phyloP scores from a whole-genome alignment of 2,329 filamentous ascomycete species.

The Escovopsis weberi region DNA sequence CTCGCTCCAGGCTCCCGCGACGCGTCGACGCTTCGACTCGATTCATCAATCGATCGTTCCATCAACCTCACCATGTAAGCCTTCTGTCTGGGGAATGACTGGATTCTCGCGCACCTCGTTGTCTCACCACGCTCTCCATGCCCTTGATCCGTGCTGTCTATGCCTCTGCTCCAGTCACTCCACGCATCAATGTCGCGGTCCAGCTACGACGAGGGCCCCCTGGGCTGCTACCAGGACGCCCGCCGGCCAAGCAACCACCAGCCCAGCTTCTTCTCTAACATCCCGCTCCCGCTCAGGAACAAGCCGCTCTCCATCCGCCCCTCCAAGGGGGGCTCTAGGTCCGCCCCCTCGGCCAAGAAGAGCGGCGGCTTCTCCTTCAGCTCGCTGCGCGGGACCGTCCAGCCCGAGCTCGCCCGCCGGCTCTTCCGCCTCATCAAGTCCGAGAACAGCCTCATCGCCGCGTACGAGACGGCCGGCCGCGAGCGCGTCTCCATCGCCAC shows the following conservation, averaged over 20 bases:
- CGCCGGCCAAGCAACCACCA: conserved; percentile 1
- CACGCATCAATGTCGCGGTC: conserved; percentile 16
- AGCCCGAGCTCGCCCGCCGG: conserved; percentile 78
- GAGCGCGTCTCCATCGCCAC: conserved; percentile 75
- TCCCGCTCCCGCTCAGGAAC: conserved; percentile 37
- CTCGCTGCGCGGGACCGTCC: conserved; percentile 69
- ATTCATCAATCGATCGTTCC: too few relatives aligned
- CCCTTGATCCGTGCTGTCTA: neutral
- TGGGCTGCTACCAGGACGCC: conserved; percentile 8
- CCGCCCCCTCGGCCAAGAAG: neutral
- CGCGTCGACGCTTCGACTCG: too few relatives aligned
- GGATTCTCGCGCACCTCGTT: too few relatives aligned
- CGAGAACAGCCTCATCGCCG: conserved; percentile 74
- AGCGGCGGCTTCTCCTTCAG: conserved; percentile 59
- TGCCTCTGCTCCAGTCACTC: neutral
- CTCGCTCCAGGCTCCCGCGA: too few relatives aligned
- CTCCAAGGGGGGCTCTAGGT: conserved; percentile 27
- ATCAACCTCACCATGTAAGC: too few relatives aligned
- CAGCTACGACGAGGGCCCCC: conserved; percentile 16
- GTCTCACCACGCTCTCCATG: conserved; percentile 5
- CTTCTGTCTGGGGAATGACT: too few relatives aligned
- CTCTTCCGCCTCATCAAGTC: conserved; percentile 90
- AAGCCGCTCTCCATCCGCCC: conserved; percentile 62
- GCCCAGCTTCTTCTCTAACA: conserved; percentile 13
- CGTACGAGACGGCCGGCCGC: conserved; percentile 70